phyloP scores from a whole-genome alignment of 2,329 filamentous ascomycete genomes.

The Achaetomium macrosporum region DNA sequence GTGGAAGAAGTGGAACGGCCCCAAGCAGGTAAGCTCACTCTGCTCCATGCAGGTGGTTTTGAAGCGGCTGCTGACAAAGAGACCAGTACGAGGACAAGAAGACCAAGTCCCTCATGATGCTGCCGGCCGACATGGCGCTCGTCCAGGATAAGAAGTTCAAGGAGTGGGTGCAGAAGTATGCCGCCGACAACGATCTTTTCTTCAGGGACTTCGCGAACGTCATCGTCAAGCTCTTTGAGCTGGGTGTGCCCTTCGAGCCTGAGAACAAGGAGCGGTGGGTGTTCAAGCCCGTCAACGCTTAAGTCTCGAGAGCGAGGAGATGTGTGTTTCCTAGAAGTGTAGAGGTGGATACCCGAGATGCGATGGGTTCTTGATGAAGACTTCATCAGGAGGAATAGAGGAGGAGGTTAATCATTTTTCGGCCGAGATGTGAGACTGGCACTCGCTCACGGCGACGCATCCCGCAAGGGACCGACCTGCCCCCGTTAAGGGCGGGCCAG shows the following conservation, averaged over 20 bases:
- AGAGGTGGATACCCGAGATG: neutral
- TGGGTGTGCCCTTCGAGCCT: slow-evolving; percentile 77
- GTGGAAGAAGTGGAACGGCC: slow-evolving; percentile 86
- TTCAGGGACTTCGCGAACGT: slow-evolving; percentile 87
- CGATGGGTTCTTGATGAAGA: neutral
- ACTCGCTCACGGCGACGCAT: neutral
- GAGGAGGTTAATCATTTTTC: slow-evolving; percentile 8
- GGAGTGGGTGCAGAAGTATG: slow-evolving; percentile 76
- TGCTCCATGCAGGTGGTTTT: neutral
- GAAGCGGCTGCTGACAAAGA: slow-evolving; percentile 2
- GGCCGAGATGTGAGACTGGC: neutral
- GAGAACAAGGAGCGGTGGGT: slow-evolving; percentile 55
- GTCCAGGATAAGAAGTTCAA: slow-evolving; percentile 84
- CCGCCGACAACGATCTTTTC: slow-evolving; percentile 84
- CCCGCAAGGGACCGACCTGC: neutral
- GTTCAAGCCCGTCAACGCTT: slow-evolving; percentile 54
- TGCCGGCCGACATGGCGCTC: slow-evolving; percentile 84
- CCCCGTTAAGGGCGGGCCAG: neutral
- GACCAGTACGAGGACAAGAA: slow-evolving; percentile 75
- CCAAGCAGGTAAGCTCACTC: slow-evolving; percentile 52
- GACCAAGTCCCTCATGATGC: slow-evolving; percentile 92
- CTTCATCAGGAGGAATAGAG: neutral
- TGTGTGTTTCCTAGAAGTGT: neutral
- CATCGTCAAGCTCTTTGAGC: slow-evolving; percentile 79
- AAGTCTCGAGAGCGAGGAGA: slow-evolving; percentile 10